phyloP scores from a whole-genome alignment of 192 early-diverging fungal species.

The Fimicolochytrium jonesii region DNA sequence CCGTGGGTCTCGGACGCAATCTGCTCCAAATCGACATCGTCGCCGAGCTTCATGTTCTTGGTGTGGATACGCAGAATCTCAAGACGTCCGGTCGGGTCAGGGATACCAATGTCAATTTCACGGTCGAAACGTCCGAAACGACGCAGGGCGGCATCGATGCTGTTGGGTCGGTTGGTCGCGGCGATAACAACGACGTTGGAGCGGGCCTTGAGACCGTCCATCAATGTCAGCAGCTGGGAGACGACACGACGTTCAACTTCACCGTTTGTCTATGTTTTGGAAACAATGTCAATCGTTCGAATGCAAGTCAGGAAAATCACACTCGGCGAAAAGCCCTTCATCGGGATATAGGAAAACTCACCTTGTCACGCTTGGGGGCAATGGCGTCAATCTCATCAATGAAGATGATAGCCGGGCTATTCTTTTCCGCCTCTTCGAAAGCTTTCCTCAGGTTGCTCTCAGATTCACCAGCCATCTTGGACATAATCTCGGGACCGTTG shows the following conservation, averaged over 20 bases:
- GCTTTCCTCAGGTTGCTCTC: slow-evolving; percentile 97
- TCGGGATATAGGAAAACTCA: too few species aligned
- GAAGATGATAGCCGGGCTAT: slow-evolving; percentile 95
- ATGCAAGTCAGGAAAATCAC: not conserved
- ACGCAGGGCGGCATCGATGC: slow-evolving; percentile 95
- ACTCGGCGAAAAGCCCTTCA: too few species aligned
- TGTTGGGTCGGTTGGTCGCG: slow-evolving; percentile 98
- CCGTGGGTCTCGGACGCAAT: slow-evolving; percentile 97
- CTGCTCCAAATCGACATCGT: slow-evolving; percentile 96
- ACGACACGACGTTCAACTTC: slow-evolving; percentile 99
- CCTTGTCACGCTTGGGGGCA: slow-evolving; percentile 97
- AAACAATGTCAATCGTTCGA: not conserved
- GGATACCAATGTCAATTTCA: slow-evolving; percentile 98
- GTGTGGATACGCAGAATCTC: slow-evolving; percentile 99
- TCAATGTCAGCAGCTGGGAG: slow-evolving; percentile 94
- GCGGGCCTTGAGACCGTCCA: slow-evolving; percentile 96
- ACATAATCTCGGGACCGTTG: slow-evolving; percentile 99
- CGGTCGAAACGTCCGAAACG: slow-evolving; percentile 99
- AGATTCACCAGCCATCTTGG: slow-evolving; percentile 99
- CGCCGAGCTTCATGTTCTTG: slow-evolving; percentile 98
- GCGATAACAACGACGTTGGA: slow-evolving; percentile 99
- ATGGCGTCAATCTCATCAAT: slow-evolving; percentile 99
- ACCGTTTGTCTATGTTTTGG: slow-evolving; percentile 89
- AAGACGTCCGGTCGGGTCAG: slow-evolving; percentile 96
- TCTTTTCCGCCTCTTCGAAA: slow-evolving; percentile 98